Evolutionary conservation across 2,329 filamentous ascomycete species (phyloP).

Genomic region (Trichoderma hamatum): DNA sequence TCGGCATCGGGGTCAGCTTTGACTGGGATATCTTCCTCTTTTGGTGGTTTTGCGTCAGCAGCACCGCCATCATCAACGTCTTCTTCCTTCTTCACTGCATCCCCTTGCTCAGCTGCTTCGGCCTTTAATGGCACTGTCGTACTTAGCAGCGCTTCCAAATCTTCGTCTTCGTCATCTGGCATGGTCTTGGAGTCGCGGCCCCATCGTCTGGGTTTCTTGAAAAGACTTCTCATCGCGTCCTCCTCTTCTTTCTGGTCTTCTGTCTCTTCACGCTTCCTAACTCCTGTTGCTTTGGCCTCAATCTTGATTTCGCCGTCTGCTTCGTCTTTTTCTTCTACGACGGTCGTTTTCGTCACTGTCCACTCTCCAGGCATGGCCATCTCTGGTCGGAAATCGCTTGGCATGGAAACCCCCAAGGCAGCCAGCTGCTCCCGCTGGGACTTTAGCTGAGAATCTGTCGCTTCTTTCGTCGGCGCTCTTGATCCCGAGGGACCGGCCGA

Average conservation of each 20-base stretch:
- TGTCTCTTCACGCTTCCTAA: conserved; percentile 64
- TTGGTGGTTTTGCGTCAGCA: conserved; percentile 29
- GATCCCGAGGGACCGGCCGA: conserved; percentile 35
- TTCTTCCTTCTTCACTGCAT: conserved; percentile 36
- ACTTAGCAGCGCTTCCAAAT: conserved; percentile 64
- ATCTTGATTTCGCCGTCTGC: conserved; percentile 46
- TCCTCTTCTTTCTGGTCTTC: conserved; percentile 65
- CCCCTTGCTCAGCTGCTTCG: conserved; percentile 32
- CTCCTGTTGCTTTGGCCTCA: conserved; percentile 56
- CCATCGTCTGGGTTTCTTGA: conserved; percentile 62
- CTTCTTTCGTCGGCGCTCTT: conserved; percentile 23
- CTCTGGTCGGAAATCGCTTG: conserved; percentile 74
- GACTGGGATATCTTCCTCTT: conserved; percentile 40
- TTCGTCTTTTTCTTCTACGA: conserved; percentile 51
- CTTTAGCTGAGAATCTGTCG: conserved; percentile 68
- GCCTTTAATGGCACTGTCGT: conserved; percentile 36
- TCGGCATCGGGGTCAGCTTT: conserved; percentile 45
- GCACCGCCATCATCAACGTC: conserved; percentile 32
- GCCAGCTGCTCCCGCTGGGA: conserved; percentile 85
- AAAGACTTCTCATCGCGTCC: conserved; percentile 59
- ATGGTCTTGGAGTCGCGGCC: conserved; percentile 56
- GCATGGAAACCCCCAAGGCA: conserved; percentile 82
- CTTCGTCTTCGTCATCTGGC: conserved; percentile 52
- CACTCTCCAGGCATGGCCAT: conserved; percentile 90
- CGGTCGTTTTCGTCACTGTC: conserved; percentile 70